Evolutionary conservation across 202 grass and related monocot genomes (phyloP).

Genomic region (Elaeis oleifera): DNA sequence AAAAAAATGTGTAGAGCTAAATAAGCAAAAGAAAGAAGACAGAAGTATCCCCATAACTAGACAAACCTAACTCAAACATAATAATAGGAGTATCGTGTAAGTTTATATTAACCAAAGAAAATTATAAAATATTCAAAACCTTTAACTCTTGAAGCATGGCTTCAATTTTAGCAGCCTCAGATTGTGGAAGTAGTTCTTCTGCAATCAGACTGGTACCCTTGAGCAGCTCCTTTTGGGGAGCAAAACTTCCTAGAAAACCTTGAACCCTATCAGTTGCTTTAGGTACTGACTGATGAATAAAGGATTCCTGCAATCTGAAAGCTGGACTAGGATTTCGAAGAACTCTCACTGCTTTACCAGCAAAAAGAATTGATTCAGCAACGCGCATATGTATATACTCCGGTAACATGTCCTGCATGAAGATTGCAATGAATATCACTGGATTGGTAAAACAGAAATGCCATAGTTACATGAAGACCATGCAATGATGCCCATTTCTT

Average conservation of each 20-base stretch:
- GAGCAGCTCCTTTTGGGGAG: constrained; percentile 34
- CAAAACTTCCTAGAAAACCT: constrained; percentile 40
- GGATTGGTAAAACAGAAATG: background rate
- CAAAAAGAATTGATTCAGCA: constrained; percentile 93
- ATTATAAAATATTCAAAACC: constrained; percentile 31
- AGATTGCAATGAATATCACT: constrained; percentile 18
- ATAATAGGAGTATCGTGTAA: too few relatives aligned
- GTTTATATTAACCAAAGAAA: background rate
- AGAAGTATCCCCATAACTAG: too few relatives aligned
- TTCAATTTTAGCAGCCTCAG: constrained; percentile 87
- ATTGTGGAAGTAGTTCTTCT: constrained; percentile 87
- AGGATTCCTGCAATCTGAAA: constrained; percentile 50
- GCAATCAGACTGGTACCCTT: constrained; percentile 41
- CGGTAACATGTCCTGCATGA: constrained; percentile 82
- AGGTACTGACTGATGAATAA: constrained; percentile 35
- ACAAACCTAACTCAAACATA: too few relatives aligned
- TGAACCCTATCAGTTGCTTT: constrained; percentile 61
- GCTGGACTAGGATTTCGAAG: constrained; percentile 71
- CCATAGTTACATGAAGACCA: too few relatives aligned
- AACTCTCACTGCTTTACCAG: constrained; percentile 91
- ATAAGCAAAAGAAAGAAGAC: constrained; percentile 4
- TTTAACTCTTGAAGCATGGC: constrained; percentile 82
- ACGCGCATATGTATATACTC: constrained; percentile 93
- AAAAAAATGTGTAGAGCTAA: constrained; percentile 5
- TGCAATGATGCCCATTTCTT: too few relatives aligned